Evolutionary conservation across 768 basidiomycete species (phyloP).

Genomic region (Coprinellus aureogranulatus): DNA sequence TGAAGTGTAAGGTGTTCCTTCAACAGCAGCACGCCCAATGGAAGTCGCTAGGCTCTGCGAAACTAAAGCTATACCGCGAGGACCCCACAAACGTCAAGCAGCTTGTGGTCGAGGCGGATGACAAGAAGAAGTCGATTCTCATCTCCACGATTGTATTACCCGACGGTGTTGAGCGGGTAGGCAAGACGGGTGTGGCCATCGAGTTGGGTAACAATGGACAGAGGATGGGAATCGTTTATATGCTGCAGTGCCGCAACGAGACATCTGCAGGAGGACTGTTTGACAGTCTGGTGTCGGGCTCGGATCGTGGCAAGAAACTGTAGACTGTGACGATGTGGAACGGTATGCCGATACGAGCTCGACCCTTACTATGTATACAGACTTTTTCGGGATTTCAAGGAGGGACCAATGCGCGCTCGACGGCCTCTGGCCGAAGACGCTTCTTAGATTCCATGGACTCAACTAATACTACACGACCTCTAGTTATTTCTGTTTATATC

Average conservation of each 20-base stretch:
- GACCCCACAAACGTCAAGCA: slow-evolving; percentile 90
- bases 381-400: too few relatives aligned
- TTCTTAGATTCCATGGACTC: background rate
- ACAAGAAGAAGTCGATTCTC: slow-evolving; percentile 68
- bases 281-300: slow-evolving; percentile 61
- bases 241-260: slow-evolving; percentile 95
- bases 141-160: slow-evolving; percentile 95
- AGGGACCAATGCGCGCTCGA: too few relatives aligned
- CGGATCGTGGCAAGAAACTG: background rate
- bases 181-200: slow-evolving; percentile 95
- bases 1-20: slow-evolving; percentile 98
- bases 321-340: too few relatives aligned
- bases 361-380: too few relatives aligned
- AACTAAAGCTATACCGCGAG: slow-evolving; percentile 83
- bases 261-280: slow-evolving; percentile 80
- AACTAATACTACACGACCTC: background rate
- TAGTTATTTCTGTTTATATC: background rate
- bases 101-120: slow-evolving; percentile 88
- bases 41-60: slow-evolving; percentile 90
- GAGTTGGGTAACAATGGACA: slow-evolving; percentile 91
- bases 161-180: slow-evolving; percentile 97
- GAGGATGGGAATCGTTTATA: slow-evolving; percentile 92
- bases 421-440: too few relatives aligned
- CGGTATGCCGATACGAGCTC: too few relatives aligned
- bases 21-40: slow-evolving; percentile 96